phyloP scores from a whole-genome alignment of 495 filamentous ascomycete genomes.

The Daldinia vernicosa region DNA sequence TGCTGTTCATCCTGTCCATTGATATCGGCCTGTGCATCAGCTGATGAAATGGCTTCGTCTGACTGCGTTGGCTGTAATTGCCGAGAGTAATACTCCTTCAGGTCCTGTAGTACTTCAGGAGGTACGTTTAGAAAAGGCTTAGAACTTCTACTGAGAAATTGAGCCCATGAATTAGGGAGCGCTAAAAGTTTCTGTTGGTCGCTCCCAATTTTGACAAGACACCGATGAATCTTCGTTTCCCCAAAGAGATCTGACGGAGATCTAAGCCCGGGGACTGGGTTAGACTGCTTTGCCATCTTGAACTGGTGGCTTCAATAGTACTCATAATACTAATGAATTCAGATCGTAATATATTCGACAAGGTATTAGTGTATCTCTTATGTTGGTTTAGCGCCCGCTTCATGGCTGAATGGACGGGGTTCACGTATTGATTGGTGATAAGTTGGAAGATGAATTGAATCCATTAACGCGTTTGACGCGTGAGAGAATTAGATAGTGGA shows the following conservation, averaged over 20 bases:
- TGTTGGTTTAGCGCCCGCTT: background rate
- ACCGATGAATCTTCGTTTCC: slow-evolving; percentile 29
- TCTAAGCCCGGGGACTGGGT: background rate
- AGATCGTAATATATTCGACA: background rate
- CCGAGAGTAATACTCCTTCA: slow-evolving; percentile 41
- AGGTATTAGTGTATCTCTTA: background rate
- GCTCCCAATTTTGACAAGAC: slow-evolving; percentile 62
- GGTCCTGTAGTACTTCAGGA: slow-evolving; percentile 47
- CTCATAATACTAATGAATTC: background rate
- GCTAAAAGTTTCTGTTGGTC: slow-evolving; percentile 70
- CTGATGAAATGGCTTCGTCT: slow-evolving; percentile 39
- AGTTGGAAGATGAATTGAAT: background rate
- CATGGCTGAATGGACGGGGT: background rate
- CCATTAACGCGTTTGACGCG: slow-evolving; percentile 36
- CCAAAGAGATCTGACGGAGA: slow-evolving; percentile 29
- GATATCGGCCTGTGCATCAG: background rate
- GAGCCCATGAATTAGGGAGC: slow-evolving; percentile 54
- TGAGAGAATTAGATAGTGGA: slow-evolving; percentile 9
- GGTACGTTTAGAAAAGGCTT: slow-evolving; percentile 50
- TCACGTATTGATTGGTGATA: background rate
- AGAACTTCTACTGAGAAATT: slow-evolving; percentile 9
- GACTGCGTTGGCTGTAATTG: slow-evolving; percentile 22
- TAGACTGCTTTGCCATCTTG: slow-evolving; percentile 31
- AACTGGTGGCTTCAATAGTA: background rate
- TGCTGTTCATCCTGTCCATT: background rate